These are phyloP conservation scores for Lepidium didymum DNA, from an alignment of 345 rosid genomes.

Conservation along the genomic window DNA sequence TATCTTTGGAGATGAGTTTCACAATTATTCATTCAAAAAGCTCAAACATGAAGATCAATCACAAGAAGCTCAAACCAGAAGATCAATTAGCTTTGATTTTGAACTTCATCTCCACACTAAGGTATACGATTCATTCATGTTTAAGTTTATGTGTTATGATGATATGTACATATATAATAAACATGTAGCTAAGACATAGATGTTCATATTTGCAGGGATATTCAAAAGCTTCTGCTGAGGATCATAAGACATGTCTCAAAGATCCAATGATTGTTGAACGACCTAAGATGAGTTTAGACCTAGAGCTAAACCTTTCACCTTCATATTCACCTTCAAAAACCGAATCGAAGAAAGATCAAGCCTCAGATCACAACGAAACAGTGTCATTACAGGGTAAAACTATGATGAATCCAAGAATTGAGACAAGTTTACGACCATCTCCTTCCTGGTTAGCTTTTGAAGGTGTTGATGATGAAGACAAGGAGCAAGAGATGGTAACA, in stretches of 20 bases:
- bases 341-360: not conserved
- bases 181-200: constrained; percentile 7
- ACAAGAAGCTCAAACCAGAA: constrained; percentile 2
- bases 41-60: constrained; percentile 23
- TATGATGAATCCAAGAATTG: constrained; percentile 2
- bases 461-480: constrained; percentile 28
- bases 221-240: constrained; percentile 45
- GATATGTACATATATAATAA: not conserved
- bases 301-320: constrained; percentile 57
- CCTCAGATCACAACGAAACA: constrained; percentile 8
- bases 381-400: constrained; percentile 14
- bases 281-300: constrained; percentile 58
- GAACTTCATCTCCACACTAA: constrained; percentile 27
- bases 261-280: constrained; percentile 26
- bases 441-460: constrained; percentile 48
- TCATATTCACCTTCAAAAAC: constrained; percentile 33
- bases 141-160: not conserved
- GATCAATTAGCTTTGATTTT: constrained; percentile 22
- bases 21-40: constrained; percentile 19
- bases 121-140: constrained; percentile 14
- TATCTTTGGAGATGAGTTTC: constrained; percentile 19
- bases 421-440: constrained; percentile 18
- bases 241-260: constrained; percentile 34
- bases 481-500: constrained; percentile 64
- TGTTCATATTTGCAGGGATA: constrained; percentile 1